Evolutionary conservation across 345 rosid genomes (phyloP).

Genomic region (Geranium rotundifolium): DNA sequence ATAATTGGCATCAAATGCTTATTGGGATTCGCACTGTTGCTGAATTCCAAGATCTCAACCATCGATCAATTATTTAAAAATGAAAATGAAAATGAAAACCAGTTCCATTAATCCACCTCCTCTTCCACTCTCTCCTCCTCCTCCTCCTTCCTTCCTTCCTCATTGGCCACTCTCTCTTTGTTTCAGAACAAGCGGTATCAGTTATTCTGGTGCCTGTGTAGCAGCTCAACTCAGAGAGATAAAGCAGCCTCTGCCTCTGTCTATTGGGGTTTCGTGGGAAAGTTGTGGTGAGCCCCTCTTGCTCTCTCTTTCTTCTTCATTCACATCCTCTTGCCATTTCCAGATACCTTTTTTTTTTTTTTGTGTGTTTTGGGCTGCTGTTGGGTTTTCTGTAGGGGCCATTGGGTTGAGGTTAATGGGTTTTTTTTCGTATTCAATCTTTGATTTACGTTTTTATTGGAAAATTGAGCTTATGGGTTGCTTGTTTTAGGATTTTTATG

Average conservation of each 20-base stretch:
- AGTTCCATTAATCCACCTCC: slow-evolving; percentile 3
- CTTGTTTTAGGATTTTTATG: too few species aligned
- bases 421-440: too few species aligned
- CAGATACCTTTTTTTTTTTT: background rate
- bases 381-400: background rate
- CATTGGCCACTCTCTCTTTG: slow-evolving; percentile 5
- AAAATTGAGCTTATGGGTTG: too few species aligned
- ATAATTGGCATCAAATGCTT: slow-evolving; percentile 69
- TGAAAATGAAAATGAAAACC: background rate
- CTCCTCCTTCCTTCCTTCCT: background rate
- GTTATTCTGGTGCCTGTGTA: background rate
- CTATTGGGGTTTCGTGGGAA: slow-evolving; percentile 25
- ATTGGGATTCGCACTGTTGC: slow-evolving; percentile 65
- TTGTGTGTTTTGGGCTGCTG: background rate
- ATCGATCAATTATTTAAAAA: slow-evolving; percentile 12
- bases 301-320: background rate
- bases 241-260: slow-evolving; percentile 1
- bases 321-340: background rate
- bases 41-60: slow-evolving; percentile 51
- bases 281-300: slow-evolving; percentile 19
- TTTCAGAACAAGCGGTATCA: background rate
- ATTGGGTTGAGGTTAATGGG: too few species aligned
- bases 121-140: background rate
- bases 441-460: too few species aligned
- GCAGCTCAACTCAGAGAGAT: slow-evolving; percentile 8